Evolutionary conservation across 1,139 yeast genomes (phyloP).

Genomic region (Yamadazyma trypodendri): DNA sequence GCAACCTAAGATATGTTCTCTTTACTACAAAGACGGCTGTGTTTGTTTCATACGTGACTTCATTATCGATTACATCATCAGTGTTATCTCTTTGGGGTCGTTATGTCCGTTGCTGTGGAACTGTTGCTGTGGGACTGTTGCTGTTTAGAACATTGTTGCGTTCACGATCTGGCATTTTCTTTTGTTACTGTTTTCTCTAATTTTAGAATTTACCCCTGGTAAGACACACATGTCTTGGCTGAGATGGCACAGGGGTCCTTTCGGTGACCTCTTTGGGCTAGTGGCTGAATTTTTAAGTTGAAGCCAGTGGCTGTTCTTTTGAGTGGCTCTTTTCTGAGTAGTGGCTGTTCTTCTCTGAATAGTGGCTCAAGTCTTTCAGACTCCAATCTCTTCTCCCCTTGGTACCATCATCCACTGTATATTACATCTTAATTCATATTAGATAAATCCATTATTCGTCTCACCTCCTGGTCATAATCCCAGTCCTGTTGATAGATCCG

Average conservation of each 20-base stretch:
- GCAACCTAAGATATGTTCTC: too few relatives aligned
- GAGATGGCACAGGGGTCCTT: too few relatives aligned
- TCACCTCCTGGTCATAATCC: constrained; percentile 19
- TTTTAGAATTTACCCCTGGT: constrained; percentile 3
- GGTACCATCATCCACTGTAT: too few relatives aligned
- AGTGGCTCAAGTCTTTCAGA: too few relatives aligned
- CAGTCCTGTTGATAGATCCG: constrained; percentile 18
- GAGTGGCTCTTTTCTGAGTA: too few relatives aligned
- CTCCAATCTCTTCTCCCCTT: too few relatives aligned
- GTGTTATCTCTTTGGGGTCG: neutral
- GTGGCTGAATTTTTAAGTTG: too few relatives aligned
- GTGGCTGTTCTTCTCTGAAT: too few relatives aligned
- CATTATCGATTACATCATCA: neutral
- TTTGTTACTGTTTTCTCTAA: neutral
- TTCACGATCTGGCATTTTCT: neutral
- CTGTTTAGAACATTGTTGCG: neutral
- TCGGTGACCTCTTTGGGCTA: too few relatives aligned
- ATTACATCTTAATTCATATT: neutral
- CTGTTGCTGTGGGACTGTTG: neutral
- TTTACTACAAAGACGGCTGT: too few relatives aligned
- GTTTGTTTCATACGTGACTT: neutral
- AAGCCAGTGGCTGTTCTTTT: too few relatives aligned
- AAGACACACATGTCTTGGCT: too few relatives aligned
- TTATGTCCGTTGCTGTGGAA: constrained; percentile 1
- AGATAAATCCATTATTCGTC: constrained; percentile 10